Evolutionary conservation across 2,329 filamentous ascomycete species (phyloP).

Genomic region (Penicillium frequentans): DNA sequence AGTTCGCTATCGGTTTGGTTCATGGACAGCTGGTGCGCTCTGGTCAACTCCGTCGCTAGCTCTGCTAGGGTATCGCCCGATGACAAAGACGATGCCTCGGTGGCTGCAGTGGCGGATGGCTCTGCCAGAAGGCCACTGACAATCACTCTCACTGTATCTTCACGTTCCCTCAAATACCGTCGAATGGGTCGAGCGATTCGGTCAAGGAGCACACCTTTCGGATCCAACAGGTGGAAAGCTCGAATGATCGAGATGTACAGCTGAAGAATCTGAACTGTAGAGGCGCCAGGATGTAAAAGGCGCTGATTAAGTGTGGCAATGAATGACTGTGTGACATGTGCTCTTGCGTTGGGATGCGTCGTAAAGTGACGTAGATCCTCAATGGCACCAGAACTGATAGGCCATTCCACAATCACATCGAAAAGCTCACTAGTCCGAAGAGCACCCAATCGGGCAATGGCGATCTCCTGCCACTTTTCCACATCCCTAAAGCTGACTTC

Average conservation of each 20-base stretch:
- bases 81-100: slow-evolving; percentile 20
- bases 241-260: slow-evolving; percentile 68
- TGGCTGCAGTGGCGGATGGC: slow-evolving; percentile 40
- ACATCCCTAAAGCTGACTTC: slow-evolving; percentile 45
- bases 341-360: slow-evolving; percentile 54
- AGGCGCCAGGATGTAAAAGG: slow-evolving; percentile 63
- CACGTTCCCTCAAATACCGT: slow-evolving; percentile 62
- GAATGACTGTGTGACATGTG: slow-evolving; percentile 57
- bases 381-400: slow-evolving; percentile 58
- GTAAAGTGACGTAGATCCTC: slow-evolving; percentile 61
- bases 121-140: slow-evolving; percentile 64
- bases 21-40: slow-evolving; percentile 42
- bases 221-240: slow-evolving; percentile 62
- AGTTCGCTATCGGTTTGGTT: slow-evolving; percentile 62
- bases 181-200: slow-evolving; percentile 66
- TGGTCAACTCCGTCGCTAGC: slow-evolving; percentile 54
- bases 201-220: slow-evolving; percentile 65
- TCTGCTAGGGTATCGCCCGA: slow-evolving; percentile 50
- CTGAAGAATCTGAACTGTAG: slow-evolving; percentile 66
- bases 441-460: slow-evolving; percentile 55
- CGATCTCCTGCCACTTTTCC: slow-evolving; percentile 57
- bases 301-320: slow-evolving; percentile 53
- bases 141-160: slow-evolving; percentile 66
- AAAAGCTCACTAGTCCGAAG: slow-evolving; percentile 59
- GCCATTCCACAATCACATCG: slow-evolving; percentile 63